Evolutionary conservation across 805 yeast genomes (phyloP), one percentile per base, ranked within the genome.

Genomic region (Barnettozyma siamensis): DNA sequence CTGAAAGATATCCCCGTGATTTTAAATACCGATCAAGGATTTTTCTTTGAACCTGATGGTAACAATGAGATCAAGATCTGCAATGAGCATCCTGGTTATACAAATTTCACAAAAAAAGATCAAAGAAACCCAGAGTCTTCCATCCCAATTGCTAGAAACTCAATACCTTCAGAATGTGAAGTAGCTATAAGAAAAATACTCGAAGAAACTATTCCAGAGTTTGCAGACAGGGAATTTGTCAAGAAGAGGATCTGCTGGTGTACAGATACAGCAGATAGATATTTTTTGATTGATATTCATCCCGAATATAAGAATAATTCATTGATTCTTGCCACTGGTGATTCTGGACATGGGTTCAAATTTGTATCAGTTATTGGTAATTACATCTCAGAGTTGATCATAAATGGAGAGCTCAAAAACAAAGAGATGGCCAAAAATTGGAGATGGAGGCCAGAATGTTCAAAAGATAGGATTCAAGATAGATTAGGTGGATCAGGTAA

Each of bases 41-140:
- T 64, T 50, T 57, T 64, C 27, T 64, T 65, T 45, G 68, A 64
- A 38, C 65, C 67, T n/a, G 66, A 60, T 45, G 8, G 17, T 9
- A 50, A 60, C 30, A 48, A 54, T 31, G 58, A 59, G 11, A 38
- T 62, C 17, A 63, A 62, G 39, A 47, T 62, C 27, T 59, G 62
- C 42, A 62, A 61, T 43, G 67, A 63, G 45, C 59, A 57, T 32
- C 63, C 63, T 8, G 64, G 65, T 8, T 59, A 51, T 34, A 57
- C 56, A 23, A 52, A 59, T 36, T 37, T 39, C 13, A 15, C n/a
- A 7, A n/a, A n/a, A 9, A 7, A 18, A 7, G 23, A 31, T 7
- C n/a, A n/a, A 6, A 15, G 24, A 18, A 29, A 31, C 13, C 34
- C 24, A 9, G 35, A 33, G 9, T 37, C 41, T 12, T 57, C 62